Evolutionary conservation across 2,329 filamentous ascomycete species (phyloP).

Genomic region (Chaetothyriales sp.): DNA sequence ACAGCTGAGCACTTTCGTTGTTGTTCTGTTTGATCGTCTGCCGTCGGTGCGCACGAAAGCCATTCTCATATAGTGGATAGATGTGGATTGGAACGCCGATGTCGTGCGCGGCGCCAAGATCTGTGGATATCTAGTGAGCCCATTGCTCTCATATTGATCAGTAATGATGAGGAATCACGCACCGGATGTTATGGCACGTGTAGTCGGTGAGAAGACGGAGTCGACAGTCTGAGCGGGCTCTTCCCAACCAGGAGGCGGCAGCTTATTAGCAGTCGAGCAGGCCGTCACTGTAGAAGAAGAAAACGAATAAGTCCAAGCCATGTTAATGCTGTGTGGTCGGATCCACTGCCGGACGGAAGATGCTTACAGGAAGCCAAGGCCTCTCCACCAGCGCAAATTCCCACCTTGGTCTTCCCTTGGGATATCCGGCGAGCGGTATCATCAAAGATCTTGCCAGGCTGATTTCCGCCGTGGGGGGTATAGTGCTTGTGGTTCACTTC

Average conservation of each 20-base stretch:
- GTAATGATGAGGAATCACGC: conserved; percentile 10
- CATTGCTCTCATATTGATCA: background rate
- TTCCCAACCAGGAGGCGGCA: conserved; percentile 50
- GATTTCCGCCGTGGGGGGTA: conserved; percentile 50
- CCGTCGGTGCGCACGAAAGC: conserved; percentile 41
- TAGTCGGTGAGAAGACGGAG: conserved; percentile 39
- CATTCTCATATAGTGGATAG: conserved; percentile 56
- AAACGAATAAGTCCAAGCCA: background rate
- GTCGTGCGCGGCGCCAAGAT: conserved; percentile 42
- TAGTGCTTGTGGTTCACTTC: conserved; percentile 36
- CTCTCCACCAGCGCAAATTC: conserved; percentile 50
- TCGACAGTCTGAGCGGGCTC: conserved; percentile 33
- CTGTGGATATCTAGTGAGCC: conserved; percentile 22
- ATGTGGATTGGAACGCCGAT: conserved; percentile 53
- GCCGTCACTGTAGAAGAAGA: conserved; percentile 32
- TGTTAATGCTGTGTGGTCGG: background rate
- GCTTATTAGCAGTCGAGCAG: conserved; percentile 37
- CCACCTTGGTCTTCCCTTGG: conserved; percentile 40
- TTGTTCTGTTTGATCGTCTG: conserved; percentile 45
- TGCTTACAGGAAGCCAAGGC: conserved; percentile 42
- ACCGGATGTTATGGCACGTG: conserved; percentile 31
- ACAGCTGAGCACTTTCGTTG: conserved; percentile 45
- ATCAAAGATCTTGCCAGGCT: conserved; percentile 50
- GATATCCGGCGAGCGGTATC: conserved; percentile 47
- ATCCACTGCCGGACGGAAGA: conserved; percentile 12